A percentile compares a stretch with the other conserved stretches of the same genome.
phyloP scores from a whole-genome alignment of 1,284 basidiomycete species.

The Trichosporon faecale region DNA sequence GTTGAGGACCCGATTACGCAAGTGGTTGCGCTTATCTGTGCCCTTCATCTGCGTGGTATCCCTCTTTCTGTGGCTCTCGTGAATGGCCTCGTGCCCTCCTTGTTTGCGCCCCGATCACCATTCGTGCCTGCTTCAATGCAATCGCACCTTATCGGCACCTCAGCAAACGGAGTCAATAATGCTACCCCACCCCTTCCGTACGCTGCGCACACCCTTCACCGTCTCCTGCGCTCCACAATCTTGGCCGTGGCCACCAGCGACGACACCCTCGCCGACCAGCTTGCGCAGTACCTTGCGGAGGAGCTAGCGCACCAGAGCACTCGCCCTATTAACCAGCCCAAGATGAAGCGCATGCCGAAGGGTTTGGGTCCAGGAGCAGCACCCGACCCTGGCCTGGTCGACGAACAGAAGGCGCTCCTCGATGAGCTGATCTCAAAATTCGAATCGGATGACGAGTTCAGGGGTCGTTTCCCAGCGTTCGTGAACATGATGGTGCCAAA shows the following conservation, averaged over 20 bases:
- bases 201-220: constrained; percentile 18
- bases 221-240: constrained; percentile 17
- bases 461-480: neutral
- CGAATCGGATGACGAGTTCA: constrained; percentile 3
- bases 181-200: constrained; percentile 19
- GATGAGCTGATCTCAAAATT: neutral
- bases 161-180: neutral
- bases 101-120: constrained; percentile 20
- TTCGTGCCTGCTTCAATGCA: constrained; percentile 12
- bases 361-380: neutral
- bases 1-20: constrained; percentile 16
- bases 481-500: neutral
- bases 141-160: neutral
- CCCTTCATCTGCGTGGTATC: constrained; percentile 13
- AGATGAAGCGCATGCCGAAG: neutral
- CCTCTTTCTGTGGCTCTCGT: constrained; percentile 18
- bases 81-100: constrained; percentile 17
- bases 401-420: neutral
- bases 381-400: neutral
- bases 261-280: constrained; percentile 16
- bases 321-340: constrained; percentile 4
- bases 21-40: constrained; percentile 18
- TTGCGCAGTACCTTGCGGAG: constrained; percentile 26
- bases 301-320: constrained; percentile 31
- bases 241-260: constrained; percentile 6